Evolutionary conservation across 768 basidiomycete genomes (phyloP), one percentile per base, ranked within the genome.

Genomic region (Rossbeevera mucosa): DNA sequence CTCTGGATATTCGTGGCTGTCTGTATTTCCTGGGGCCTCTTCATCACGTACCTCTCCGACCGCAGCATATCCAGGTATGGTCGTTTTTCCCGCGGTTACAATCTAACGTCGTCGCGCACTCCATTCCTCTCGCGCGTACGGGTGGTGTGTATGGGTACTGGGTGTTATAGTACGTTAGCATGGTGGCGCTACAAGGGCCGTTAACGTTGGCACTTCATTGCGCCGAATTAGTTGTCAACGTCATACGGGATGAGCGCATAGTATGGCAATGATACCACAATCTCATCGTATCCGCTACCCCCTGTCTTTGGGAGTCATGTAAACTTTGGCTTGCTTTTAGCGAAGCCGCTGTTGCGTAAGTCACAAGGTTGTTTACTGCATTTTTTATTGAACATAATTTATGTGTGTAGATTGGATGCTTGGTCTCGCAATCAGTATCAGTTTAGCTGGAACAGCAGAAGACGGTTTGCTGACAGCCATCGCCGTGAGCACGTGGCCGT

Each of bases 141-240:
- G 43, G 46, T 11, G 58, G 58, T 3, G 52, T 58, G 22, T 57
- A 54, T 26, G 47, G 59, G 59, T 58, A 53, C n/a, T 68, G 67
- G 67, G 26, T 49, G 0, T 29, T 67, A 50, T 58, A 60, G 48
- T 67, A 65, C 21, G 7, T 53, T 52, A 67, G 55, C 44, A 57
- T 65, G 57, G 63, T 53, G 16, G 41, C 41, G 42, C 55, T 68
- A 24, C 67, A 69, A 14, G 67, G 66, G 42, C 58, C 65, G 0
- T 31, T 67, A 57, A 67, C 66, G 8, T n/a, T 67, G 54, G 61
- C 26, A 24, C 52, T 68, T 3, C 66, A 67, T 40, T 69, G 63
- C 22, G 53, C 61, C 1, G 66, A 67, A 52, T 57, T 68, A 6
- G 53, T 67, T 7, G 57, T 56, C 42, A 69, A 68, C 38, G 63